Evolutionary conservation across 441 rosid genomes (phyloP).

Genomic region (Hypseocharis bilobata): DNA sequence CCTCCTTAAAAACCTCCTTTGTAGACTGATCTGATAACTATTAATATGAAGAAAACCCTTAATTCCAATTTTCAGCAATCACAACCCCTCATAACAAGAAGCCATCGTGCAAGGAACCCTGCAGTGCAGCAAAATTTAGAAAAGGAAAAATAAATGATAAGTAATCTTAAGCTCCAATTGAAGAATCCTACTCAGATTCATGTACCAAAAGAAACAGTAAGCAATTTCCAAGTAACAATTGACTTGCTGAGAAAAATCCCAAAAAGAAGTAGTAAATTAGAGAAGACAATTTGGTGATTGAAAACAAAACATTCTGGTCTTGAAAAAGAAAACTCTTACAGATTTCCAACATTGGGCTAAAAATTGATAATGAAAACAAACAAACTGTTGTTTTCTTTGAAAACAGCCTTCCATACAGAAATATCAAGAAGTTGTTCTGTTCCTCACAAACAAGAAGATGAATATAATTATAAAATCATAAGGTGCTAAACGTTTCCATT

Average conservation of each 20-base stretch:
- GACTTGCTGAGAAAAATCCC: not conserved
- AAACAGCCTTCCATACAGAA: no score
- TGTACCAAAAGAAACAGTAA: not conserved
- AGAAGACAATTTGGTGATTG: not conserved
- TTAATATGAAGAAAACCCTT: not conserved
- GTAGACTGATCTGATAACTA: constrained; percentile 1
- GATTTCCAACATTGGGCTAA: not conserved
- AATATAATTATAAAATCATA: not conserved
- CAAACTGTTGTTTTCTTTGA: not conserved
- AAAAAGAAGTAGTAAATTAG: no score
- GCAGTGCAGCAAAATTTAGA: not conserved
- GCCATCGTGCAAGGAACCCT: not conserved
- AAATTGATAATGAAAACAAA: not conserved
- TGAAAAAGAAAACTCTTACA: not conserved
- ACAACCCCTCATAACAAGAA: not conserved
- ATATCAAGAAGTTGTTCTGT: no score
- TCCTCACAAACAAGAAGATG: not conserved
- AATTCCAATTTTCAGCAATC: not conserved
- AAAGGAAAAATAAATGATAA: not conserved
- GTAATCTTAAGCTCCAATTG: no score
- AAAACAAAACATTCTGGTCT: not conserved
- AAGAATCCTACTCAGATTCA: not conserved
- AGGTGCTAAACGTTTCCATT: not conserved
- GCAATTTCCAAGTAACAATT: not conserved
- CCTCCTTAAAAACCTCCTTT: constrained; percentile 6